Evolutionary conservation across 768 basidiomycete genomes (phyloP), one percentile per base, ranked within the genome.

Genomic region (Trametopsis cervina): DNA sequence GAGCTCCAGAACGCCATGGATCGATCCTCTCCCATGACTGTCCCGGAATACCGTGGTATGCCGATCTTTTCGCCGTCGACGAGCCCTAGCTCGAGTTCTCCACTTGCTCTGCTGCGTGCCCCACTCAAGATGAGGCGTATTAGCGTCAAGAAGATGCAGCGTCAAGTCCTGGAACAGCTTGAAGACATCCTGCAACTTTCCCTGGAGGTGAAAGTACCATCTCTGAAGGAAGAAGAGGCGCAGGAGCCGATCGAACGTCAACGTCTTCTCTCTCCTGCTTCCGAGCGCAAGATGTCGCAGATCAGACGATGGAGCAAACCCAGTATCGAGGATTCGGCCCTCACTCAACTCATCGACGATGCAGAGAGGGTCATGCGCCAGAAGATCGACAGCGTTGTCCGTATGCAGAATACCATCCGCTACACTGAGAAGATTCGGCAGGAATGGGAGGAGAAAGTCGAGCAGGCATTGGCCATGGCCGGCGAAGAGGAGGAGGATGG

Each of bases 381-480:
- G 66, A 99, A 99, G 74, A 79, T 93, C 54, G 93, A 94, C 64
- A 92, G 86, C 55, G 89, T 97, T 42, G 87, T 91, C 53, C 83
- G 96, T 33, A 83, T 99, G 82, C 90, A 95, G 66, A 96, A 95
- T 61, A 97, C 93, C 17, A 93, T 99, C 57, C 76, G 89, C 46
- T 98, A 98, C 65, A 84, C 92, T 35, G 96, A 98, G 71, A 95
- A 94, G 69, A 89, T 96, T 24, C 83, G 95, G 71, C 85, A 86
- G 58, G 96, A 98, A 67, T 98, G 95, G 94, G 87, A 97, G 66
- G 86, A 89, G 59, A 82, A 80, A 57, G 85, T 96, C 12, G 85
- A 81, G 51, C 76, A 80, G 57, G 76, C 74, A 36, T 66, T 94
- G 26, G 76, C 75, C 3, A 69, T 69, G 26, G 67, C 72, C 22